Evolutionary conservation across 192 early-diverging fungal species (phyloP).

Genomic region (Lobosporangium transversale): DNA sequence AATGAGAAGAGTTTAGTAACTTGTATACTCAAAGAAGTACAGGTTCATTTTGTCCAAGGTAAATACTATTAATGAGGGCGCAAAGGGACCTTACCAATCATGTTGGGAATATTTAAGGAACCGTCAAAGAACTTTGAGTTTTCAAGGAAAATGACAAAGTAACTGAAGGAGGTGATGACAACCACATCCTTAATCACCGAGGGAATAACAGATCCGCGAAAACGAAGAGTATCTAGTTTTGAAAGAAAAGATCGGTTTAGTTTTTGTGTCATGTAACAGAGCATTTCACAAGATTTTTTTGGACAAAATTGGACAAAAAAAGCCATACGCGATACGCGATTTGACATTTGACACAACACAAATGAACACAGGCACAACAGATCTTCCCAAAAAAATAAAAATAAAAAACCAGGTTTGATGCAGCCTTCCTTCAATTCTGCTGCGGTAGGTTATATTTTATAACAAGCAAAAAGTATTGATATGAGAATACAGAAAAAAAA

Average conservation of each 20-base stretch:
- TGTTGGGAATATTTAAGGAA: constrained; percentile 24
- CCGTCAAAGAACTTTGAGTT: background rate
- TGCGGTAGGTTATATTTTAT: too few relatives aligned
- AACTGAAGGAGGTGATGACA: constrained; percentile 26
- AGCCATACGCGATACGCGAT: too few relatives aligned
- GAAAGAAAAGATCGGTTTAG: background rate
- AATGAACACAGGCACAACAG: background rate
- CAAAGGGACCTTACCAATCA: constrained; percentile 33
- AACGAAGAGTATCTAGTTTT: constrained; percentile 28
- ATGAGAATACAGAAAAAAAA: background rate
- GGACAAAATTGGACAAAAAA: background rate
- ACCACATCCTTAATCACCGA: constrained; percentile 27
- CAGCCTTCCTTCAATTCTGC: too few relatives aligned
- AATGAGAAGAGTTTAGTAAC: background rate
- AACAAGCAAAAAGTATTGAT: too few relatives aligned
- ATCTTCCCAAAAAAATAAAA: too few relatives aligned
- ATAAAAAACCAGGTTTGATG: background rate
- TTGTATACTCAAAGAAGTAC: constrained; percentile 1
- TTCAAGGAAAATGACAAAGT: constrained; percentile 11
- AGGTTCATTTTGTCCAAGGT: background rate
- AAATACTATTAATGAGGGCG: background rate
- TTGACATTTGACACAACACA: background rate
- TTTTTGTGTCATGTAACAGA: background rate
- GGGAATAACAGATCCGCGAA: constrained; percentile 51
- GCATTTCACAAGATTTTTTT: background rate